Base-by-base conservation (phyloP, 2,329 filamentous ascomycete genomes). In the Fusarium sp. region DNA sequence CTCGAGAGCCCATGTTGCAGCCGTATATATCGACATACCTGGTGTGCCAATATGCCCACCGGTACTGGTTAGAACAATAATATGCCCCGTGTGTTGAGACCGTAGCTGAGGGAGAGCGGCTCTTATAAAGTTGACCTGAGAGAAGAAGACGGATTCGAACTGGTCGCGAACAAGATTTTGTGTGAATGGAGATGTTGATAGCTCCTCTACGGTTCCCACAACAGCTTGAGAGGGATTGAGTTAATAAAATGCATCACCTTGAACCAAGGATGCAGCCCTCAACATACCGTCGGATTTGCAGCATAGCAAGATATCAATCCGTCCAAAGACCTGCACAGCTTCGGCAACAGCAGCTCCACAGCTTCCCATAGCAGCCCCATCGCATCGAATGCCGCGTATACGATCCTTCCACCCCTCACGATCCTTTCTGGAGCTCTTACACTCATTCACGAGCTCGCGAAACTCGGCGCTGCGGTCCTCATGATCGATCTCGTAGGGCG, bases 91-190 rank as follows among this genome's bases (percentile, higher is more conserved):
- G 75, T 92, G 91, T 78, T 95, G 92, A 67, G 87, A 86, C 46
- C 96, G 89, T 81, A 98, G 91, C 60, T 91, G 87, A 2, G 95
- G 94, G 27, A 99, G 86, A 3, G 91, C 87, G 18, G 95, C 93
- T 81, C 96, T 97, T 84, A 98, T 97, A 79, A 97, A 94, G 82
- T 98, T 98, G 80, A 98, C 92, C 64, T 97, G 94, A 2, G 94
- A 94, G 81, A 98, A 98, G 85, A 97, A 98, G 77, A 97, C 94
- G 71, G 91, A 91, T 81, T 98, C 95, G 80, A 98, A 98, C 80
- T 98, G 95, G 78, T 97, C 93, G 68, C 93, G 90, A 39, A 97
- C 92, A 22, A 98, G 88, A 65, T 92, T 94, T 74, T 92, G 88
- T 3, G 94, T 94, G 46, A 90, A 88, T 8, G 88, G 87, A 29